Base-by-base conservation (phyloP, 352 stramenopile genomes). In the Elongisporangium anandrum region DNA sequence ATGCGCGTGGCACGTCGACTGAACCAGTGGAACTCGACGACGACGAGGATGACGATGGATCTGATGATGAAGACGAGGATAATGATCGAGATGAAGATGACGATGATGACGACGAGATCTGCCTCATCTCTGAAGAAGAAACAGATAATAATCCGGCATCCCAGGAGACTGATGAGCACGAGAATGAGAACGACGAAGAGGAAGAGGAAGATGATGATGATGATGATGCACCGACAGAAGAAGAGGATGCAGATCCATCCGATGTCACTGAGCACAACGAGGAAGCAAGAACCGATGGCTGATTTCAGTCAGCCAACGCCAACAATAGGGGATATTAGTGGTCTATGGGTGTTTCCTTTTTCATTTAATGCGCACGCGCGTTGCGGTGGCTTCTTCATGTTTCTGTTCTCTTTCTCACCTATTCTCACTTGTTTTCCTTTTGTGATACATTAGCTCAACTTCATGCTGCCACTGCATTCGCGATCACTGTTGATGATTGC, bases 11-110 rank as follows among this genome's bases (percentile, higher is more conserved):
- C 5, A 84, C 80, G 3, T 81, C 76, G 3, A 66, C 75, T 0
- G 75, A 71, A 0, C 78, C 81, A 0, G 57, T 90, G 19, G 80
- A 90, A 47, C 53, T 90, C 15, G 76, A 88, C 48, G 77, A 85
- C 21, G 78, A 88, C 12, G 75, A 84, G 1, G 68, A 72, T 19
- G 78, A 88, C 12, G 75, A 84, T 0, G 68, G 69, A 19, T 63
- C 69, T n/a, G 70, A 79, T 22, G 63, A 72, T 0, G 52, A 73
- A 0, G 75, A 76, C 2, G 75, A 84, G 2, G 74, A 79, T 3
- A 55, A 66, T 0, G 69, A 69, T 26, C 64, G 68, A 12, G 66
- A 80, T 6, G 72, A 70, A 21, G 62, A 70, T 15, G 63, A 68
- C 10, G 66, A 68, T 0, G 67, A 71, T 2, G 66, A 77, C 1